A percentile compares a stretch with the other conserved stretches of the same genome.
These are phyloP conservation scores for Favolaschia claudopus DNA, from an alignment of 768 basidiomycete genomes.

Conservation along the genomic window DNA sequence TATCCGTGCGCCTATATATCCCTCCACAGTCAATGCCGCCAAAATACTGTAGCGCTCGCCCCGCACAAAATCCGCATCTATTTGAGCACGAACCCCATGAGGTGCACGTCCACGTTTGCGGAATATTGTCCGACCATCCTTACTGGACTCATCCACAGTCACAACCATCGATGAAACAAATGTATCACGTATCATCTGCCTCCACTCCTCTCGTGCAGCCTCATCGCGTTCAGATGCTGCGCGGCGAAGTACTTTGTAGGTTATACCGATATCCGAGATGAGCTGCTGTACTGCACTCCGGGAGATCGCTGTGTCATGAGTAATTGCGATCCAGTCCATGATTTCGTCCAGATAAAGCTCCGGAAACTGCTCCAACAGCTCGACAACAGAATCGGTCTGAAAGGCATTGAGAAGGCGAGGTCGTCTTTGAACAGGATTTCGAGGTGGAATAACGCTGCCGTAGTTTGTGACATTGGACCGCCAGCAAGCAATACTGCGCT, in stretches of 20 bases:
- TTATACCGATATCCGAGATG: conserved; percentile 27
- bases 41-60: conserved; percentile 24
- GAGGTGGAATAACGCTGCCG: conserved; percentile 14
- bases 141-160: conserved; percentile 3
- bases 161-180: conserved; percentile 17
- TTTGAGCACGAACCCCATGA: neutral
- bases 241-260: conserved; percentile 29
- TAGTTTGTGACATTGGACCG: conserved; percentile 1
- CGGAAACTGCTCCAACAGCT: conserved; percentile 20
- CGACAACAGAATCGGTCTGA: conserved; percentile 17
- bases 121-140: conserved; percentile 9
- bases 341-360: conserved; percentile 33
- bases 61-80: conserved; percentile 19
- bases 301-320: conserved; percentile 24
- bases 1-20: conserved; percentile 13
- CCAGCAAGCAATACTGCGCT: conserved; percentile 18
- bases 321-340: conserved; percentile 29
- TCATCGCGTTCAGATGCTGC: conserved; percentile 32
- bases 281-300: conserved; percentile 26
- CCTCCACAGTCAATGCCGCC: conserved; percentile 15
- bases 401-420: conserved; percentile 23
- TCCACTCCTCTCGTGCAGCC: conserved; percentile 21
- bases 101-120: conserved; percentile 8
- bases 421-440: conserved; percentile 16
- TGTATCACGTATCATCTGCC: conserved; percentile 7